Evolutionary conservation across 768 basidiomycete species (phyloP), one percentile per base, ranked within the genome.

Genomic region (Leccinum variicolor): DNA sequence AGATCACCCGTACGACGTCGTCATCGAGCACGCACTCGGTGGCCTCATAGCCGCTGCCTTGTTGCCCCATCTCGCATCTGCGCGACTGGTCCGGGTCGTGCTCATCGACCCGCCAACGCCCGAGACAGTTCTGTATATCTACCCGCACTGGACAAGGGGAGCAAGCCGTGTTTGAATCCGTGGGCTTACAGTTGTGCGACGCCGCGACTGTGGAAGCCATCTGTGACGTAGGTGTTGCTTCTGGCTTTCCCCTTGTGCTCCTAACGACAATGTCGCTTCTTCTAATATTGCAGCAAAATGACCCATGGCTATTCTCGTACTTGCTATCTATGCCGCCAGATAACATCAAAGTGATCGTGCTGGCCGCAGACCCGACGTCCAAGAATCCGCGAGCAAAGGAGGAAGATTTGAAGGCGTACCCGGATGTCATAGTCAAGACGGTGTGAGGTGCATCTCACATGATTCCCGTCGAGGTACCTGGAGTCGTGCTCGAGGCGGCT

Each of bases 21-120:
- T 71, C n/a, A 17, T 68, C 8, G 66, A 62, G 3, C 53, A 62
- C 45, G 70, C 70, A 11, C 41, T 66, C 5, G 70, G 70, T 3
- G 68, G 51, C 5, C 0, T 68, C 7, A 48, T 66, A 13, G 61
- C 53, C 23, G 5, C 55, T 9, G 48, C 58, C 6, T 56, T 71
- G 14, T 25, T 72, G 0, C 56, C 56, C 26, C 26, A 61, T 13
- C 51, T 71, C 43, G 56, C 60, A 5, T 51, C 57, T 13, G 17
- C 61, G 1, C 58, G 33, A 8, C 29, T 50, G 0, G 55, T 63
- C 45, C 53, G 48, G 0, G 60, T 68, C 28, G 36, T 70, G 33
- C 57, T 71, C 17, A n/a, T 60, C 17, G 69, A 71, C 10, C 58
- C 64, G 1, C 64, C 64, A 2, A 25, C 51, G 0, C 49, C 39